Percentiles rank a stretch among this genome's conserved stretches.
These are phyloP conservation scores for Taiwanofungus camphoratus DNA, from an alignment of 1,284 basidiomycete genomes.

Conservation along the genomic window DNA sequence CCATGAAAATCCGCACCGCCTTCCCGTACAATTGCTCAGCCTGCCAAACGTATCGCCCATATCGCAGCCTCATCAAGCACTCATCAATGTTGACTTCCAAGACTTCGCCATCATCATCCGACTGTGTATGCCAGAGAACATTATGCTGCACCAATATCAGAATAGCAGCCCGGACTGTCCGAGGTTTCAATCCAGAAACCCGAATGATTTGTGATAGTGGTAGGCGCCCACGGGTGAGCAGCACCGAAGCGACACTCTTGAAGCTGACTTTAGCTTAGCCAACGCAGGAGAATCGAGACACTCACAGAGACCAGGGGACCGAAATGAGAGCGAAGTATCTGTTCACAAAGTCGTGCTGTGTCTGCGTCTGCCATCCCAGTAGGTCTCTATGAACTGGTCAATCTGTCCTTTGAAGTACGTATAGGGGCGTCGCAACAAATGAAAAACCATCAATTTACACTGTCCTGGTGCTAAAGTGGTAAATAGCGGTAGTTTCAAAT, in stretches of 20 bases:
- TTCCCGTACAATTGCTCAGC: constrained; percentile 67
- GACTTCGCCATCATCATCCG: constrained; percentile 70
- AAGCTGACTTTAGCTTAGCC: constrained; percentile 3
- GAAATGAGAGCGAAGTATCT: constrained; percentile 76
- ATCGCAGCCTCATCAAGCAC: constrained; percentile 73
- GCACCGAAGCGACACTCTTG: constrained; percentile 73
- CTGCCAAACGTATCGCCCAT: constrained; percentile 74
- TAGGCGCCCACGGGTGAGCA: constrained; percentile 84
- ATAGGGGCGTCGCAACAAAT: too few species aligned
- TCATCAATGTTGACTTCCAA: constrained; percentile 77
- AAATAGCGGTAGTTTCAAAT: too few species aligned
- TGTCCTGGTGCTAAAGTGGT: too few species aligned
- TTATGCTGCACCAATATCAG: constrained; percentile 91
- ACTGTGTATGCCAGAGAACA: constrained; percentile 77
- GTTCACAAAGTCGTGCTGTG: constrained; percentile 64
- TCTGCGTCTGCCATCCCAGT: constrained; percentile 66
- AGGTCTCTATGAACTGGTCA: too few species aligned
- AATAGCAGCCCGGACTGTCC: constrained; percentile 68
- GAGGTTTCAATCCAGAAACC: constrained; percentile 59
- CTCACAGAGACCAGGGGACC: constrained; percentile 73
- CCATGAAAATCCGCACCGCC: constrained; percentile 43
- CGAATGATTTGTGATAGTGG: constrained; percentile 68
- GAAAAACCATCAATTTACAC: too few species aligned
- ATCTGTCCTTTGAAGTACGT: too few species aligned
- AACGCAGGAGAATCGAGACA: constrained; percentile 3